Evolutionary conservation across 257 asterid genomes (phyloP).

Genomic region (Solanum clarkiae): DNA sequence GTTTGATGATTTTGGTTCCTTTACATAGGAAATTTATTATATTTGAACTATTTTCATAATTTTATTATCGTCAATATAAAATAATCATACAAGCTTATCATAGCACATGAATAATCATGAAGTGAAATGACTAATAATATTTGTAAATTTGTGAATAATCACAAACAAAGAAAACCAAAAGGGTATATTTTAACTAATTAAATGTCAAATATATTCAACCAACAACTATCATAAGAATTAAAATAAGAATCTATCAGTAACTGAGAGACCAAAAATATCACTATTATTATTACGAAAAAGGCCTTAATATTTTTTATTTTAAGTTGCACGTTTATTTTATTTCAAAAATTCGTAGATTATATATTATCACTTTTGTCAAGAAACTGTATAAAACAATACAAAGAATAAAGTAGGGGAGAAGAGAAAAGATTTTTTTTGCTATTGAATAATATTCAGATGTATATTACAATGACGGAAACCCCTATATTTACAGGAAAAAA

Average conservation of each 20-base stretch:
- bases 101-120: neutral
- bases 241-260: too few species aligned
- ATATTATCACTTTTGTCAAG: neutral
- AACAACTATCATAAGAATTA: too few species aligned
- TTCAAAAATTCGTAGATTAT: neutral
- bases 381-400: too few species aligned
- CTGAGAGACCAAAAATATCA: too few species aligned
- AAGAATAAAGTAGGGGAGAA: too few species aligned
- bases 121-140: neutral
- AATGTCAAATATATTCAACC: too few species aligned
- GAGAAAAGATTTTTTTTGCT: too few species aligned
- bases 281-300: neutral
- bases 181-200: too few species aligned
- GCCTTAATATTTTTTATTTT: neutral
- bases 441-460: too few species aligned
- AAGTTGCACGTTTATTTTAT: neutral
- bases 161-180: too few species aligned
- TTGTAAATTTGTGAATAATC: neutral
- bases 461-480: too few species aligned
- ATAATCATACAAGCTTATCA: neutral
- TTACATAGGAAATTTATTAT: neutral
- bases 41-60: neutral
- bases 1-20: neutral
- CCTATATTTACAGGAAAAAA: too few species aligned
- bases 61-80: neutral